Evolutionary conservation across 352 stramenopile genomes (phyloP).

Genomic region (Pythium phragmiticola): DNA sequence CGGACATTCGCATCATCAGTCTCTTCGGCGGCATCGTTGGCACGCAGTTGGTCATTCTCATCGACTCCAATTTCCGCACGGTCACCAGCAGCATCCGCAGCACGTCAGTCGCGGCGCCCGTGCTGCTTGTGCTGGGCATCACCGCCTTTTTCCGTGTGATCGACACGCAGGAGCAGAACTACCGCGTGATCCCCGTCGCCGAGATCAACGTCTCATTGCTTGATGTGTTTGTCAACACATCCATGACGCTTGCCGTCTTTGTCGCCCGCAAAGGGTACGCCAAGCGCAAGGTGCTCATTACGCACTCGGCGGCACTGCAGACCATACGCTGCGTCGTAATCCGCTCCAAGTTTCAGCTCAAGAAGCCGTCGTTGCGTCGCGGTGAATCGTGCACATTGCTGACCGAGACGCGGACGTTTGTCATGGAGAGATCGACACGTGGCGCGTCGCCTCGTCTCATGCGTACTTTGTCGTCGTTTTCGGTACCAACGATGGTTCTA

Average conservation of each 20-base stretch:
- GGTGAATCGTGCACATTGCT: too few species aligned
- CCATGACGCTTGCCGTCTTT: constrained; percentile 38
- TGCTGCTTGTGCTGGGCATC: constrained; percentile 24
- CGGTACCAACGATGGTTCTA: too few species aligned
- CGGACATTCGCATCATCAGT: constrained; percentile 30
- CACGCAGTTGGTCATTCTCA: constrained; percentile 27
- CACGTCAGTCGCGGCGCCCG: constrained; percentile 10
- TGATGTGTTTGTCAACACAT: constrained; percentile 45
- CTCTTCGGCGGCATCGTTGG: constrained; percentile 28
- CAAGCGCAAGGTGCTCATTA: constrained; percentile 31
- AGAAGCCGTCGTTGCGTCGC: too few species aligned
- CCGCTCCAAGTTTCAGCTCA: too few species aligned
- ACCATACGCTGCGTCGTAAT: too few species aligned
- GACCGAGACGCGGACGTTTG: too few species aligned
- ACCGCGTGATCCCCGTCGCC: constrained; percentile 21
- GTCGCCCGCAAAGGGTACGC: constrained; percentile 34
- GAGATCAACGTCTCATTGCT: constrained; percentile 31
- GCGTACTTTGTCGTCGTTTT: too few species aligned
- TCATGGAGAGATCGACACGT: too few species aligned
- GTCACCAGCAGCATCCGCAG: constrained; percentile 30
- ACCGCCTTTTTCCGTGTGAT: constrained; percentile 29
- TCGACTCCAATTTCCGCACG: constrained; percentile 44
- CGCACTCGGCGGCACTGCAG: constrained; percentile 12
- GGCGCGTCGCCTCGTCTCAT: too few species aligned
- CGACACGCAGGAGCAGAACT: constrained; percentile 26